A percentile compares a stretch with the other conserved stretches of the same genome.
Conservation (phyloP, 2,329 filamentous ascomycete genomes). For the Aspergillus intermedius region DNA sequence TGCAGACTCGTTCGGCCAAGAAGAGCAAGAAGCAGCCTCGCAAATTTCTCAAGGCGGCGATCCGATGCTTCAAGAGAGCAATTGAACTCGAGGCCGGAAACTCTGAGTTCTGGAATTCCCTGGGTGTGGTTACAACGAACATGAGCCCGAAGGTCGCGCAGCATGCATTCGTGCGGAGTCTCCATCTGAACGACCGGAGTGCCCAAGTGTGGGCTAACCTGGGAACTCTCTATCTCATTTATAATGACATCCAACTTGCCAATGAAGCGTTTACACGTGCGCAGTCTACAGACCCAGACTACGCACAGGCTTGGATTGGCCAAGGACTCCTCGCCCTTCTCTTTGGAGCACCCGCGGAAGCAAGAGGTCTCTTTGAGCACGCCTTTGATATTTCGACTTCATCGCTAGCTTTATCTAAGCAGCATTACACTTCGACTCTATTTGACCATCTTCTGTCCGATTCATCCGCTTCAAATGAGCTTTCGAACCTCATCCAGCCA, state of each 20-base stretch:
- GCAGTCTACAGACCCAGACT: conserved; percentile 91
- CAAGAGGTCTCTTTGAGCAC: conserved; percentile 80
- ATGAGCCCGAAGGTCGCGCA: conserved; percentile 84
- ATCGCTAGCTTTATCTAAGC: conserved; percentile 64
- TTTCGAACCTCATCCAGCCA: conserved; percentile 67
- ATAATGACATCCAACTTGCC: conserved; percentile 77
- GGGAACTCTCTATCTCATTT: conserved; percentile 74
- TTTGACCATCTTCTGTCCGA: conserved; percentile 73
- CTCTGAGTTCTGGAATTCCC: conserved; percentile 91
- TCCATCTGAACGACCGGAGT: conserved; percentile 87
- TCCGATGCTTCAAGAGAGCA: conserved; percentile 87
- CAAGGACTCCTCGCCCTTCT: conserved; percentile 80
- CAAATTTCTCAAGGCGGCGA: conserved; percentile 69
- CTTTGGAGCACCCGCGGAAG: conserved; percentile 67
- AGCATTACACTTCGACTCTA: conserved; percentile 70
- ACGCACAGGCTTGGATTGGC: conserved; percentile 86
- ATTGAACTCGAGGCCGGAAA: conserved; percentile 95
- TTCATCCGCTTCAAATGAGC: conserved; percentile 45
- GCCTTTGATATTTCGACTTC: conserved; percentile 88
- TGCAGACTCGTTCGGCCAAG: conserved; percentile 38
- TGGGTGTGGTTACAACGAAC: conserved; percentile 82
- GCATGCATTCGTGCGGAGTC: conserved; percentile 82
- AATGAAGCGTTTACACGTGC: conserved; percentile 84
- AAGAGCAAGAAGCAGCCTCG: conserved; percentile 49
- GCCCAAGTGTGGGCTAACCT: conserved; percentile 86